Evolutionary conservation across 108 stramenopile genomes (phyloP).

Genomic region (Cyclotella kingstonii): DNA sequence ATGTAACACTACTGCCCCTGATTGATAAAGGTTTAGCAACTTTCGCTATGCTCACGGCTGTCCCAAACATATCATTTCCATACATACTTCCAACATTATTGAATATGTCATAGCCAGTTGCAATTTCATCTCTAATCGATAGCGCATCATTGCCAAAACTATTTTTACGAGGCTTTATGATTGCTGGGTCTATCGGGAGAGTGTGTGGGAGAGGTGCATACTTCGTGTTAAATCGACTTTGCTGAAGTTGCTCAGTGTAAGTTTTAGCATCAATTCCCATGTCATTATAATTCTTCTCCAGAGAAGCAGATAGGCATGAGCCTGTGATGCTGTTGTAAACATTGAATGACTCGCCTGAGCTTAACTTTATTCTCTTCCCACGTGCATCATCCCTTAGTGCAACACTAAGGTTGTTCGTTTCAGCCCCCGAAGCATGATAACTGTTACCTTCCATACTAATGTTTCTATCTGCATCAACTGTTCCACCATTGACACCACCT

Average conservation of each 20-base stretch:
- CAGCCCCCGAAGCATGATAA: background rate
- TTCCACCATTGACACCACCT: conserved; percentile 19
- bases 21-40: no score
- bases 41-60: background rate
- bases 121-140: no score
- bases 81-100: conserved; percentile 44
- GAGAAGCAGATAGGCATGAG: conserved; percentile 28
- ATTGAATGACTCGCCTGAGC: conserved; percentile 6
- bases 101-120: conserved; percentile 36
- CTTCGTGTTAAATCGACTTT: no score
- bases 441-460: background rate
- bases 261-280: conserved; percentile 21
- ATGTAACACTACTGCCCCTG: no score
- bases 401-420: background rate
- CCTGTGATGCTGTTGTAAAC: conserved; percentile 2
- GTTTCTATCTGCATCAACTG: conserved; percentile 1
- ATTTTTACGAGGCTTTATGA: conserved; percentile 35
- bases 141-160: no score
- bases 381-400: background rate
- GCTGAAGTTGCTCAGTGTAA: no score
- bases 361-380: conserved; percentile 28
- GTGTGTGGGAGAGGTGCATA: no score
- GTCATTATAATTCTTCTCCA: conserved; percentile 32
- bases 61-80: conserved; percentile 8
- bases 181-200: conserved; percentile 43